A percentile compares a stretch with the other conserved stretches of the same genome.
These are phyloP conservation scores for Abrus pulchellus DNA, from an alignment of 306 rosid genomes.

Conservation along the genomic window DNA sequence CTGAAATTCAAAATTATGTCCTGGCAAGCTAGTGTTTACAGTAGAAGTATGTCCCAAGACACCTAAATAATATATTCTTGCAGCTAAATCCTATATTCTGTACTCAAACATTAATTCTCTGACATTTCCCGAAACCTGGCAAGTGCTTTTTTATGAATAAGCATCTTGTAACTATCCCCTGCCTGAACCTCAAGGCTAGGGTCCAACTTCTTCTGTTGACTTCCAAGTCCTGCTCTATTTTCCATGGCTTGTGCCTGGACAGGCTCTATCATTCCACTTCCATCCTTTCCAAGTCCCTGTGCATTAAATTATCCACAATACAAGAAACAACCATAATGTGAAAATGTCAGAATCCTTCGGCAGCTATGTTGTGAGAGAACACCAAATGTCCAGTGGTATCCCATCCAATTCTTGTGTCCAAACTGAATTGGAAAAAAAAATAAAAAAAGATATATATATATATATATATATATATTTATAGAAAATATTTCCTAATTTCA, in stretches of 20 bases:
- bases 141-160: conserved; percentile 93
- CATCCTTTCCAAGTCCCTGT: conserved; percentile 98
- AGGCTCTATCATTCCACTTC: conserved; percentile 96
- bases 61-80: conserved; percentile 38
- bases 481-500: conserved; percentile 14
- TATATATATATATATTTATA: no score
- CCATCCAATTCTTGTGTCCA: conserved; percentile 45
- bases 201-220: conserved; percentile 91
- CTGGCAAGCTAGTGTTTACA: conserved; percentile 46
- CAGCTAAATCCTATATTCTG: conserved; percentile 39
- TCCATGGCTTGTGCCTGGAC: conserved; percentile 89
- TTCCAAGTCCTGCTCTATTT: conserved; percentile 94
- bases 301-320: conserved; percentile 53
- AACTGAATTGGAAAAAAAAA: not conserved
- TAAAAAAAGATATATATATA: not conserved
- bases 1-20: conserved; percentile 31
- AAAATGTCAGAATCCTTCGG: conserved; percentile 52
- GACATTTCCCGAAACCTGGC: conserved; percentile 97
- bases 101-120: conserved; percentile 43
- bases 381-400: conserved; percentile 50
- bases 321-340: conserved; percentile 51
- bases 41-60: conserved; percentile 40
- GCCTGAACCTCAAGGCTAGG: conserved; percentile 89
- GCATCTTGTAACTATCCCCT: conserved; percentile 91
- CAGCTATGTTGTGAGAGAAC: conserved; percentile 18